These are phyloP conservation scores for Cryphonectria japonica DNA, from an alignment of 2,329 filamentous ascomycete species.

Conservation along the genomic window DNA sequence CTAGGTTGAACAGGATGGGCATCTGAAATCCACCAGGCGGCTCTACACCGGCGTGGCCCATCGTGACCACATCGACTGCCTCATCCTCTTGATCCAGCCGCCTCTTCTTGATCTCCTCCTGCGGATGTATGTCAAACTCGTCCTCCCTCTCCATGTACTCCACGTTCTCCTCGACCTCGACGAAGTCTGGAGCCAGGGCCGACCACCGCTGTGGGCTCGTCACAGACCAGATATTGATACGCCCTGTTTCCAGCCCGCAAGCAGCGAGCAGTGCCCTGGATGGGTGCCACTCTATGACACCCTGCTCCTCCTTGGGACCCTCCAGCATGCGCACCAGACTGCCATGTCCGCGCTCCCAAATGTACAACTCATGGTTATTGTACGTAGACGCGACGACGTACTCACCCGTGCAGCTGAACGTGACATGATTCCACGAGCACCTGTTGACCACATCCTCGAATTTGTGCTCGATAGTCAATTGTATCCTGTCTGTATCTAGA, in stretches of 20 bases:
- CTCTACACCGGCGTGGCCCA: conserved; percentile 68
- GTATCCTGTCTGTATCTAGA: conserved; percentile 82
- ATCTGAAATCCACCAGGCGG: conserved; percentile 72
- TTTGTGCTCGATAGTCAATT: conserved; percentile 92
- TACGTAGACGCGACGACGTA: conserved; percentile 96
- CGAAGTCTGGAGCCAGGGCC: conserved; percentile 93
- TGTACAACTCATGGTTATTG: conserved; percentile 98
- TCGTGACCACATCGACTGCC: conserved; percentile 84
- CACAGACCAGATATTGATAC: conserved; percentile 96
- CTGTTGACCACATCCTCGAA: conserved; percentile 98
- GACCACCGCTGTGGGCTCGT: conserved; percentile 97
- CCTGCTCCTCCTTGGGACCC: conserved; percentile 93
- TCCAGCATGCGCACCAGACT: conserved; percentile 96
- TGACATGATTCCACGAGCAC: conserved; percentile 94
- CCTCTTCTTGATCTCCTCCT: conserved; percentile 91
- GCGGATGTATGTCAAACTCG: conserved; percentile 96
- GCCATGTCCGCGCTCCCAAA: conserved; percentile 93
- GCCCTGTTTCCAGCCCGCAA: conserved; percentile 88
- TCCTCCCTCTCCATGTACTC: conserved; percentile 96
- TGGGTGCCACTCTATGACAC: conserved; percentile 97
- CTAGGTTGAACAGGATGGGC: conserved; percentile 90
- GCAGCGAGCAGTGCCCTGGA: conserved; percentile 84
- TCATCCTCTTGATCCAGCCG: conserved; percentile 92
- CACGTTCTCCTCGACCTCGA: conserved; percentile 96
- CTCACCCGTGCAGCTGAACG: conserved; percentile 91